phyloP scores from a whole-genome alignment of 139 green algal species.

The Trebouxia sp. region DNA sequence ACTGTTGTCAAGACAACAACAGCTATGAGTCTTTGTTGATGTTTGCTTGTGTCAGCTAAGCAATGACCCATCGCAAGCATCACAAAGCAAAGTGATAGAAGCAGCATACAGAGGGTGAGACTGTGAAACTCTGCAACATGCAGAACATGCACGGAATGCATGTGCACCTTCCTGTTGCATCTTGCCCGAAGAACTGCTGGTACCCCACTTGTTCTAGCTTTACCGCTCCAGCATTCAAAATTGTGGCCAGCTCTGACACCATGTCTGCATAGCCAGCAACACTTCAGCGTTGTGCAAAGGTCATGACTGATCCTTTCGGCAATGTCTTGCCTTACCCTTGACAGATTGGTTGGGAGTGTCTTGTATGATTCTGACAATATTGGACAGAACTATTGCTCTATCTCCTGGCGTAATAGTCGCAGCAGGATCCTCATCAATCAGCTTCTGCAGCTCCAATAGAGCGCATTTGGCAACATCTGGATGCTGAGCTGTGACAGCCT shows the following conservation, averaged over 20 bases:
- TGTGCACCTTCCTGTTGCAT: neutral
- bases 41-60: too few relatives aligned
- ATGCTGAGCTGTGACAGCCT: neutral
- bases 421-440: neutral
- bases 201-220: neutral
- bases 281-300: neutral
- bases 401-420: constrained; percentile 16
- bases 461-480: neutral
- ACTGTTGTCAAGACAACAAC: too few relatives aligned
- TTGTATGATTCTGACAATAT: constrained; percentile 2
- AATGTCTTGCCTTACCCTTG: neutral
- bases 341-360: neutral
- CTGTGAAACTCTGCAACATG: neutral
- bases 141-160: neutral
- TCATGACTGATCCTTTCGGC: too few relatives aligned
- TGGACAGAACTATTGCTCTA: neutral
- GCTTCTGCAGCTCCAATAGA: neutral
- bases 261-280: neutral
- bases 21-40: too few relatives aligned
- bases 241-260: neutral
- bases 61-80: too few relatives aligned
- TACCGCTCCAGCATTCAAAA: neutral
- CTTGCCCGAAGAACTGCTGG: neutral
- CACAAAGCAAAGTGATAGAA: too few relatives aligned
- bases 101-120: too few relatives aligned